phyloP scores from a whole-genome alignment of 371 early-diverging fungal genomes.

The Batrachochytrium dendrobatidis region DNA sequence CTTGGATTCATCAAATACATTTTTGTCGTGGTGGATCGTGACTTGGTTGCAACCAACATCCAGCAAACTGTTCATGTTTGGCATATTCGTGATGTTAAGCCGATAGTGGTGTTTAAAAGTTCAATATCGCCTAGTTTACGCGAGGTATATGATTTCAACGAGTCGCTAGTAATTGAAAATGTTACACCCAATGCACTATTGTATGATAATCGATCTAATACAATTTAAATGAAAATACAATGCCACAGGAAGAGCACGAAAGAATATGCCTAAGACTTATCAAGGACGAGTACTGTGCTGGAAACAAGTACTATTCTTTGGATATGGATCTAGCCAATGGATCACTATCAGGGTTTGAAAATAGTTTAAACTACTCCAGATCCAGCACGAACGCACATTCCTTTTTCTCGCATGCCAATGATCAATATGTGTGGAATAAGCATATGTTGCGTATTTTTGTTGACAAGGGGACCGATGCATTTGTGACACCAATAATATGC shows the following conservation, averaged over 20 bases:
- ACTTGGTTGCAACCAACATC: slow-evolving; percentile 11
- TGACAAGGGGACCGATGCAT: slow-evolving; percentile 7
- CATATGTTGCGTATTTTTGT: slow-evolving; percentile 12
- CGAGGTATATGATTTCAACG: too few relatives aligned
- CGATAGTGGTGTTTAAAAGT: slow-evolving; percentile 7
- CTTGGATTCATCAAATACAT: slow-evolving; percentile 13
- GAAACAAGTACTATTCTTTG: slow-evolving; percentile 16
- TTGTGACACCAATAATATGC: slow-evolving; percentile 22
- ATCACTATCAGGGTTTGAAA: slow-evolving; percentile 11
- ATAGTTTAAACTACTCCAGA: too few relatives aligned
- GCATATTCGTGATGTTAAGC: slow-evolving; percentile 7
- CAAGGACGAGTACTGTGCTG: slow-evolving; percentile 8
- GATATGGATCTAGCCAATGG: slow-evolving; percentile 24
- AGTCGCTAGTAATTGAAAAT: too few relatives aligned
- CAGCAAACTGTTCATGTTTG: slow-evolving; percentile 10
- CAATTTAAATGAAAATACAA: not conserved
- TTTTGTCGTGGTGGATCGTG: slow-evolving; percentile 4
- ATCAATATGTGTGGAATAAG: slow-evolving; percentile 15
- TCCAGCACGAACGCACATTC: not conserved
- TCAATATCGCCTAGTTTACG: too few relatives aligned
- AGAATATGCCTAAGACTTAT: slow-evolving; percentile 3
- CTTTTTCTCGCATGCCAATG: slow-evolving; percentile 13
- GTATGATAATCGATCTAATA: too few relatives aligned
- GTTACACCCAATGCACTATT: too few relatives aligned
- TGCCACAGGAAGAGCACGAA: slow-evolving; percentile 12